phyloP scores from a whole-genome alignment of 1,284 basidiomycete genomes.

The Mycosarcoma maydis region DNA sequence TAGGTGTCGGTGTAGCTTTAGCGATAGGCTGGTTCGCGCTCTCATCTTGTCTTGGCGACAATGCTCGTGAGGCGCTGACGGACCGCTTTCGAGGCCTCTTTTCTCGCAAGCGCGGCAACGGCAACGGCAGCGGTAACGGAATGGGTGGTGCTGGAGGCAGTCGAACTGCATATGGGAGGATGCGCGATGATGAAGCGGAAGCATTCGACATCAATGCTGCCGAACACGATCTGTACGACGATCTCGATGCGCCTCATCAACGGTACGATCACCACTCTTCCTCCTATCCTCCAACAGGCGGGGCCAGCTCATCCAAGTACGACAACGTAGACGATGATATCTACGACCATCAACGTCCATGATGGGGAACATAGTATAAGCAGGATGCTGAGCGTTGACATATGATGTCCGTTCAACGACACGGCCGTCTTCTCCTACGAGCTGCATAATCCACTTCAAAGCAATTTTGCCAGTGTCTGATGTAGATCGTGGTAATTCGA shows the following conservation, averaged over 20 bases:
- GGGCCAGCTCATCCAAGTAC: slow-evolving; percentile 9
- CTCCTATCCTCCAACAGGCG: slow-evolving; percentile 28
- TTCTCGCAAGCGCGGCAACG: slow-evolving; percentile 12
- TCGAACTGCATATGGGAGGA: slow-evolving; percentile 33
- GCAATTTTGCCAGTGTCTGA: too few species aligned
- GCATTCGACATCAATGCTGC: slow-evolving; percentile 47
- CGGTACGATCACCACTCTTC: slow-evolving; percentile 28
- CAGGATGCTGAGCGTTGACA: background rate
- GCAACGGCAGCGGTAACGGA: background rate
- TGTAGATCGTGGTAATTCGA: too few species aligned
- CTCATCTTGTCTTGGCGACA: slow-evolving; percentile 48
- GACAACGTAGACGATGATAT: slow-evolving; percentile 22
- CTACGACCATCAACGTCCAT: slow-evolving; percentile 25
- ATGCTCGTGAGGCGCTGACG: slow-evolving; percentile 25
- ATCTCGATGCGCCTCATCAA: slow-evolving; percentile 29
- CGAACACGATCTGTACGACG: slow-evolving; percentile 44
- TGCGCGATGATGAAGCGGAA: slow-evolving; percentile 46
- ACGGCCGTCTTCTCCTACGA: too few species aligned
- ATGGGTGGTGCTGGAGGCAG: slow-evolving; percentile 15
- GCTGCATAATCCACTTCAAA: too few species aligned
- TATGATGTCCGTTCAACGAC: too few species aligned
- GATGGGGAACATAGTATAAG: background rate
- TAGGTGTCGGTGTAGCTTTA: slow-evolving; percentile 36
- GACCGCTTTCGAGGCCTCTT: slow-evolving; percentile 26
- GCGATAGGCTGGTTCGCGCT: slow-evolving; percentile 49